Evolutionary conservation across 2,329 filamentous ascomycete genomes (phyloP).

Genomic region (Onygenales sp.): DNA sequence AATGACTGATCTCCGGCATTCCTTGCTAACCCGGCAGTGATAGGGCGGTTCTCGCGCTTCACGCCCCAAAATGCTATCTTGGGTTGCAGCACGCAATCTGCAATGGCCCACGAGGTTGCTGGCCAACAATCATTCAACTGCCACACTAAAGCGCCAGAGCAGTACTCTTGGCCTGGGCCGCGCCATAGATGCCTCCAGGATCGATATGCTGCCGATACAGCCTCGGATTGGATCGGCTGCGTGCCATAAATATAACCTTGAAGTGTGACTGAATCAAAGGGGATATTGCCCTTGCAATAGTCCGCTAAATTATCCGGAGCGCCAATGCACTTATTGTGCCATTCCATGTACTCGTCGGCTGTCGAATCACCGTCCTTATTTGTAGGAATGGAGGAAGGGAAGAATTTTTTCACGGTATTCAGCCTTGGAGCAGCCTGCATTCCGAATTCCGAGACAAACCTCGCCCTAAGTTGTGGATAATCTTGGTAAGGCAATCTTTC

Average conservation of each 20-base stretch:
- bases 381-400: slow-evolving; percentile 57
- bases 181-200: slow-evolving; percentile 36
- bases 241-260: slow-evolving; percentile 51
- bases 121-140: slow-evolving; percentile 10
- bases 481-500: slow-evolving; percentile 76
- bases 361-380: too few relatives aligned
- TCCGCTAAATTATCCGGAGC: slow-evolving; percentile 74
- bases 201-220: slow-evolving; percentile 44
- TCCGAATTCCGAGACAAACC: slow-evolving; percentile 8
- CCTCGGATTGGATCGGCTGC: slow-evolving; percentile 46
- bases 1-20: neutral
- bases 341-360: slow-evolving; percentile 47
- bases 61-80: neutral
- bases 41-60: neutral
- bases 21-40: neutral
- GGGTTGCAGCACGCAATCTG: neutral
- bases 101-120: neutral
- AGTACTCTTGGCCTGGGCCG: slow-evolving; percentile 32
- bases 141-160: slow-evolving; percentile 24
- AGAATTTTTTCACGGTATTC: slow-evolving; percentile 61
- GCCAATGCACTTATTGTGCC: slow-evolving; percentile 83
- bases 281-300: slow-evolving; percentile 66
- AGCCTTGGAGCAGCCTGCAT: slow-evolving; percentile 6
- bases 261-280: slow-evolving; percentile 34
- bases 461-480: slow-evolving; percentile 24